Percentiles rank a stretch among this genome's conserved stretches.
Evolutionary conservation across 2,329 filamentous ascomycete species (phyloP).

Genomic region (Didymella glomerata): DNA sequence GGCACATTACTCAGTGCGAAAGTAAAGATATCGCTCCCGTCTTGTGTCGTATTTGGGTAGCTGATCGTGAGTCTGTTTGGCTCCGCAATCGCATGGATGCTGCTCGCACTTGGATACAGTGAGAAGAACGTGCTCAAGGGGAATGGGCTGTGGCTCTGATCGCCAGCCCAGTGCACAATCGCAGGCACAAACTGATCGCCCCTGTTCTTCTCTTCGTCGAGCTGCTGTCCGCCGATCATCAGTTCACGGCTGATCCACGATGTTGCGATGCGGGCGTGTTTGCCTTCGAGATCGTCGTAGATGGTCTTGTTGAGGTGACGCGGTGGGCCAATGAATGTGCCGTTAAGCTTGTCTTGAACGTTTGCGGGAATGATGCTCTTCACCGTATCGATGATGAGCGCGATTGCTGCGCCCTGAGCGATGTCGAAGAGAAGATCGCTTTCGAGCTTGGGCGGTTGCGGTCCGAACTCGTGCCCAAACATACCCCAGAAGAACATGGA

Average conservation of each 20-base stretch:
- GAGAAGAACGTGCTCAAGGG: constrained; percentile 28
- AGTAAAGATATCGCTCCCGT: constrained; percentile 32
- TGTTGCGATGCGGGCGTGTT: constrained; percentile 38
- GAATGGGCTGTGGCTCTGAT: constrained; percentile 46
- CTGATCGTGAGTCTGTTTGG: constrained; percentile 31
- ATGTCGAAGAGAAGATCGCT: constrained; percentile 18
- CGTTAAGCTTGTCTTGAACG: constrained; percentile 8
- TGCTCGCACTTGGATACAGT: constrained; percentile 53
- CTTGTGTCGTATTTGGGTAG: constrained; percentile 33
- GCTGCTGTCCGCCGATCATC: constrained; percentile 53
- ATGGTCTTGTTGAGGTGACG: constrained; percentile 16
- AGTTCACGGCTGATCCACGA: constrained; percentile 56
- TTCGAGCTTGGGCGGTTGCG: constrained; percentile 16
- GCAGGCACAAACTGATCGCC: constrained; percentile 52
- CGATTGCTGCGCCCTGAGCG: constrained; percentile 16
- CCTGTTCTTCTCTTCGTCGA: constrained; percentile 25
- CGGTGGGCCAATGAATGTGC: constrained; percentile 8
- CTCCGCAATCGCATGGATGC: constrained; percentile 53
- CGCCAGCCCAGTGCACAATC: constrained; percentile 58
- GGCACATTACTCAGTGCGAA: constrained; percentile 31
- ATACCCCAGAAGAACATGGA: constrained; percentile 24
- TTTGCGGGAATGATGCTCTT: constrained; percentile 2
- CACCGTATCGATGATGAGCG: constrained; percentile 16
- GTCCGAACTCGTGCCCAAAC: constrained; percentile 17
- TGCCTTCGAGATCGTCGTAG: constrained; percentile 38